Evolutionary conservation across 805 yeast species (phyloP), one percentile per base, ranked within the genome.

Genomic region (Wickerhamomyces queroliae): DNA sequence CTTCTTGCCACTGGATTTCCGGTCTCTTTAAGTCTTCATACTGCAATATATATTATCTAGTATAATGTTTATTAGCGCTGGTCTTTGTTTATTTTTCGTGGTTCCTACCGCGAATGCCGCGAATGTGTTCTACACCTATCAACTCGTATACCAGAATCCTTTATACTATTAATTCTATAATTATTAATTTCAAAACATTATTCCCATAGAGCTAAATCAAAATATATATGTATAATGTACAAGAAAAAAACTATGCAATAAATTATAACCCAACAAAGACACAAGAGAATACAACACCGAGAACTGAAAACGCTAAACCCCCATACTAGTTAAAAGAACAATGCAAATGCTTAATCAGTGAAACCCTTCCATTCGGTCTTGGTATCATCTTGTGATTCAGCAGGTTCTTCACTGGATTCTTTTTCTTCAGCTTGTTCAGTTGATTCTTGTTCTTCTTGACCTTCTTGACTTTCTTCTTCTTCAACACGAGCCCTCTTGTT

Each of bases 361-460:
- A 28, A 28, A 5, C 31, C 31, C 13, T 28, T 28, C 31, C 31
- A 28, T 17, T n/a, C n/a, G n/a, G n/a, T n/a, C n/a, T n/a, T n/a
- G n/a, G n/a, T n/a, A n/a, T 64, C 65, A 42, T 55, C 54, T 53
- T 60, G 53, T 28, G 52, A 54, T 31, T 48, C 50, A 29, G 39
- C 41, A 33, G 46, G 42, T 32, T 47, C 49, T 33, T 45, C 55
- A 13, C 48, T 56, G 12, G 35, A 20, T 11, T 43, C 43, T 24
- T 38, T 46, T 28, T 41, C 43, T 11, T 35, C 38, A 11, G 30
- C 37, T 12, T n/a, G n/a, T n/a, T n/a, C n/a, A n/a, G n/a, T n/a
- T n/a, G n/a, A n/a, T n/a, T n/a, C n/a, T n/a, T n/a, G n/a, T n/a
- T 36, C 35, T 18, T 38, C 51, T 30, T 43, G 45, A 5, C 35